Conservation (phyloP, 768 basidiomycete species). For the Suillus subaureus region DNA sequence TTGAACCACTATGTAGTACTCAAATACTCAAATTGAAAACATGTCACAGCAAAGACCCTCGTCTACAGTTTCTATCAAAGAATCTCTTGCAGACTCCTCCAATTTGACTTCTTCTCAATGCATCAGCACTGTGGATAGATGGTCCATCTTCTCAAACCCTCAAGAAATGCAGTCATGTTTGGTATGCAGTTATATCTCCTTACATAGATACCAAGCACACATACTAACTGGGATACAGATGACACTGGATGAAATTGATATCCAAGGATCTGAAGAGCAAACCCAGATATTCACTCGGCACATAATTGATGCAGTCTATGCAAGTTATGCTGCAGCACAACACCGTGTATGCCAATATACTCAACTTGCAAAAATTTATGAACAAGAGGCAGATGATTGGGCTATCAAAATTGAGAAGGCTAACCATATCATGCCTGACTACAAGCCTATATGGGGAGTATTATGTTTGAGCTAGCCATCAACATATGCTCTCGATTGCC, state of each 20-base stretch:
- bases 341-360: not conserved
- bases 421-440: not conserved
- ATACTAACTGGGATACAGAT: not conserved
- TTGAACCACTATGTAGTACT: too few species aligned
- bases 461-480: not conserved
- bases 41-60: too few species aligned
- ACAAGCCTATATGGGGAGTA: not conserved
- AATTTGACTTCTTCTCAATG: too few species aligned
- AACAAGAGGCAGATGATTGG: not conserved
- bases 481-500: too few species aligned
- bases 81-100: too few species aligned
- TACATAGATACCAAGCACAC: not conserved
- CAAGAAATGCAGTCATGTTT: not conserved
- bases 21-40: not conserved
- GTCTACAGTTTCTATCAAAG: too few species aligned
- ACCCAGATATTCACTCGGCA: not conserved
- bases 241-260: not conserved
- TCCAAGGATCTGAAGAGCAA: not conserved
- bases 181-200: not conserved
- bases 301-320: not conserved
- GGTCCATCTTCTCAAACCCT: too few species aligned
- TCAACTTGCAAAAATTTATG: not conserved
- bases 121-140: too few species aligned
- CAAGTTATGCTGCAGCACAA: not conserved
- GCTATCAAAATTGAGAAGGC: not conserved